These are phyloP conservation scores for Coccinonectria pachysandricola DNA, from an alignment of 2,329 filamentous ascomycete species.

Conservation along the genomic window DNA sequence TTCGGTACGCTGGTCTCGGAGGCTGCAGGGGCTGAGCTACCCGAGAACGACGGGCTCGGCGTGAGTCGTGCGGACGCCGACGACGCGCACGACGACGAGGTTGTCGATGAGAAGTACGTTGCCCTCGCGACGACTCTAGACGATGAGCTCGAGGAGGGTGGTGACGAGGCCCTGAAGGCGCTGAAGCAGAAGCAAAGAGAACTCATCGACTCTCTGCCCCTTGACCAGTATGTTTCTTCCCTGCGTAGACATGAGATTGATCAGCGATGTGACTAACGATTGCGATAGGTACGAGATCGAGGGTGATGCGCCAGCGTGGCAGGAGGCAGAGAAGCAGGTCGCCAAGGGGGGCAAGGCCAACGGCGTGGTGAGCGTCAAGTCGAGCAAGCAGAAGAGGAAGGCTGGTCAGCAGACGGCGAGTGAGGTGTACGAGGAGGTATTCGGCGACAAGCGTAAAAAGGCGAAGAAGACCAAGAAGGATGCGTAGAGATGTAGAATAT, in stretches of 20 bases:
- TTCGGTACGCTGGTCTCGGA: constrained; percentile 67
- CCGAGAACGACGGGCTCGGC: constrained; percentile 44
- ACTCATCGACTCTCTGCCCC: constrained; percentile 79
- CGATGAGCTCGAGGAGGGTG: constrained; percentile 77
- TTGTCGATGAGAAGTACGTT: constrained; percentile 54
- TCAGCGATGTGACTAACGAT: constrained; percentile 2
- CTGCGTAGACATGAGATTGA: not conserved
- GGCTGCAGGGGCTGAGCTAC: constrained; percentile 59
- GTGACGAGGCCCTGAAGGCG: constrained; percentile 60
- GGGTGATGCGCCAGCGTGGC: constrained; percentile 50
- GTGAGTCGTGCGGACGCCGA: constrained; percentile 49
- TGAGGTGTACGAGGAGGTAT: constrained; percentile 52
- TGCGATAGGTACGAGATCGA: constrained; percentile 52
- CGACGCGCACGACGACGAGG: constrained; percentile 59
- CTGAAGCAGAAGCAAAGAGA: constrained; percentile 74
- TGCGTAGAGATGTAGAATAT: constrained; percentile 13
- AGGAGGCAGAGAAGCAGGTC: constrained; percentile 68
- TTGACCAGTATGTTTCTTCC: constrained; percentile 49
- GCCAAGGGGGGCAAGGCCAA: constrained; percentile 44
- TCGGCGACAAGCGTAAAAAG: constrained; percentile 50
- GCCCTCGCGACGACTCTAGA: constrained; percentile 63
- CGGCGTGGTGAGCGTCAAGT: constrained; percentile 71
- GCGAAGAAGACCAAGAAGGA: constrained; percentile 31
- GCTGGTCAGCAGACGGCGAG: constrained; percentile 44
- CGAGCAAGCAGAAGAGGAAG: constrained; percentile 68